These are phyloP conservation scores for Postia placenta DNA, from an alignment of 768 basidiomycete genomes.

Conservation along the genomic window DNA sequence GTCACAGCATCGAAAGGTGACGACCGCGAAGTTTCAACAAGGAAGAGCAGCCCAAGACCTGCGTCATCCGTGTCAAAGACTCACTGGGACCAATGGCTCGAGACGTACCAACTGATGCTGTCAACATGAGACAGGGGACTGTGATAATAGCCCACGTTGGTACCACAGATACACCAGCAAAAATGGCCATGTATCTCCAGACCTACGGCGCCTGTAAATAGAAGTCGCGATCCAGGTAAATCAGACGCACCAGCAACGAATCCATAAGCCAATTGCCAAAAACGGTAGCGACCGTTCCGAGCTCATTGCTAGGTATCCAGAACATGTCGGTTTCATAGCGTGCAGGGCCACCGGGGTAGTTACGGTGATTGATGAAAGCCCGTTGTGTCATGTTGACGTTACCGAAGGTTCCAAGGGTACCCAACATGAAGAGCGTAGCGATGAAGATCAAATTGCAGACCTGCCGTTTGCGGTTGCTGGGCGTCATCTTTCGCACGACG, in stretches of 20 bases:
- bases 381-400: not conserved
- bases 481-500: not conserved
- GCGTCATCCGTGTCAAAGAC: not conserved
- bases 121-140: not conserved
- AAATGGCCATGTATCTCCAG: not conserved
- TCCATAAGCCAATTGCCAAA: not conserved
- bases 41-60: not conserved
- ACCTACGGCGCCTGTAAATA: no score
- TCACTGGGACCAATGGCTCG: not conserved
- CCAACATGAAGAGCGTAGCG: not conserved
- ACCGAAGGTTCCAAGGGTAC: not conserved
- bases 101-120: not conserved
- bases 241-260: not conserved
- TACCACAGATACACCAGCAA: not conserved
- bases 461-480: not conserved
- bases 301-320: not conserved
- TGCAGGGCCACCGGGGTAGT: not conserved
- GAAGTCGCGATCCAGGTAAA: not conserved
- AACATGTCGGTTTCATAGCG: not conserved
- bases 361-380: not conserved
- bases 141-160: not conserved
- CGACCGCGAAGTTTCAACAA: not conserved
- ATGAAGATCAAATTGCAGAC: not conserved
- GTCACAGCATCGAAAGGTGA: not conserved
- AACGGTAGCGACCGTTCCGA: not conserved